Conservation (phyloP, 768 basidiomycete species). For the Coprinopsis marcescibilis region DNA sequence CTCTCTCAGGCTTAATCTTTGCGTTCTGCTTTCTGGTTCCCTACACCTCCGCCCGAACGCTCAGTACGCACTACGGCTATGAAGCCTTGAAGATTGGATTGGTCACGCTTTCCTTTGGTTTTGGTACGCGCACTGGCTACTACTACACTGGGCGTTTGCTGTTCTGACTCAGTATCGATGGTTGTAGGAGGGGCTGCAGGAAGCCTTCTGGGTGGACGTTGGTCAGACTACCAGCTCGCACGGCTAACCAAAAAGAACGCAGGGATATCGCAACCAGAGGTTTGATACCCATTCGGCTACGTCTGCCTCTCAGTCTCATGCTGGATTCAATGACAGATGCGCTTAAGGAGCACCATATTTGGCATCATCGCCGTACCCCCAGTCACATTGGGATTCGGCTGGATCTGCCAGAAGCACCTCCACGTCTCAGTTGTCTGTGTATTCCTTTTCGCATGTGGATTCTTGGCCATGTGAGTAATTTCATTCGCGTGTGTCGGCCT, state of each 20-base stretch:
- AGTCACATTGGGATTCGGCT: conserved; percentile 64
- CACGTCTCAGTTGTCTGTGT: conserved; percentile 66
- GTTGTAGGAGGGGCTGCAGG: conserved; percentile 29
- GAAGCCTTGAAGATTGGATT: conserved; percentile 67
- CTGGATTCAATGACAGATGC: conserved; percentile 45
- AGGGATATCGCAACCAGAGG: conserved; percentile 57
- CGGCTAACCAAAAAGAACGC: conserved; percentile 33
- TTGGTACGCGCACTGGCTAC: conserved; percentile 39
- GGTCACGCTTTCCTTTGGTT: conserved; percentile 69
- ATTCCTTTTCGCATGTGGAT: conserved; percentile 67
- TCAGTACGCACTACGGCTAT: conserved; percentile 58
- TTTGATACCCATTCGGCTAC: conserved; percentile 21
- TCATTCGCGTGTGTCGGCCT: too few species aligned
- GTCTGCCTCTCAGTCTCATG: not conserved
- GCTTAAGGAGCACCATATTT: conserved; percentile 55
- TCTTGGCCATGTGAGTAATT: conserved; percentile 67
- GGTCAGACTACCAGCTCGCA: conserved; percentile 37
- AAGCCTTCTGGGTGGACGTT: conserved; percentile 39
- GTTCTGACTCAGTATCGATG: not conserved
- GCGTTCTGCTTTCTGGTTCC: conserved; percentile 64
- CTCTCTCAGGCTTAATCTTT: conserved; percentile 54
- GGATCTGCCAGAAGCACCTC: conserved; percentile 60
- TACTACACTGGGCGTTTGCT: not conserved
- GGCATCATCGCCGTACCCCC: conserved; percentile 58
- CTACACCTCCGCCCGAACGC: conserved; percentile 71